Evolutionary conservation across 2,329 filamentous ascomycete genomes (phyloP), one percentile per base, ranked within the genome.

Genomic region (Gnomoniopsis smithogilvyi): DNA sequence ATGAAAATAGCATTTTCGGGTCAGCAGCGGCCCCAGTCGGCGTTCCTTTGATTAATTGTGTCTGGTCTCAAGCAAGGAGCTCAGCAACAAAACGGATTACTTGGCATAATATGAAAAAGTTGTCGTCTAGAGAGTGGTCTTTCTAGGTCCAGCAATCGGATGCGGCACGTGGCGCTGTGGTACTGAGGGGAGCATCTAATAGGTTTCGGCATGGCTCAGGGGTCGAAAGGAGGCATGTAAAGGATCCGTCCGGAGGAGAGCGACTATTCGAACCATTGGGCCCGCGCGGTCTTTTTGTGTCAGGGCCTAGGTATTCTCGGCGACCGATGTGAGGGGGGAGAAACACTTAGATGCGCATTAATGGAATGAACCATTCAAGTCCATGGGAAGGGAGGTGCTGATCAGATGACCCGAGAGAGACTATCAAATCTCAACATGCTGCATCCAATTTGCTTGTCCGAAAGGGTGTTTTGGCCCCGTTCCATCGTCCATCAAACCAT

Each of bases 171-270:
- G 59, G 59, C 59, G 45, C 24, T 47, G 45, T 24, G 56, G 51
- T 61, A 56, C 47, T 48, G 45, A 46, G 53, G 46, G 57, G 54
- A 38, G 17, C 22, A 48, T 34, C 36, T 46, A 60, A 57, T 62
- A 57, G 57, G 50, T 60, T 60, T 62, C 54, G 60, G 54, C 60
- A 60, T 62, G 60, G 60, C 60, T 62, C 60, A 62, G 60, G 60
- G 60, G 56, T 62, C 41, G 46, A 54, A 60, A 36, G 57, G 56
- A 51, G 60, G 51, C 53, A 50, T 59, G 56, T 52, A 34, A 21
- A 33, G 36, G 43, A 46, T 47, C 45, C 17, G 19, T 47, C 45
- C 45, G 21, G 45, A 47, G 45, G 45, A 47, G 45, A 47, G 24
- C 19, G 45, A 47, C 45, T 10, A 47, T 24, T 47, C 21, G 10